Base-by-base conservation (phyloP, 768 basidiomycete genomes). In the Mrakia frigida region DNA sequence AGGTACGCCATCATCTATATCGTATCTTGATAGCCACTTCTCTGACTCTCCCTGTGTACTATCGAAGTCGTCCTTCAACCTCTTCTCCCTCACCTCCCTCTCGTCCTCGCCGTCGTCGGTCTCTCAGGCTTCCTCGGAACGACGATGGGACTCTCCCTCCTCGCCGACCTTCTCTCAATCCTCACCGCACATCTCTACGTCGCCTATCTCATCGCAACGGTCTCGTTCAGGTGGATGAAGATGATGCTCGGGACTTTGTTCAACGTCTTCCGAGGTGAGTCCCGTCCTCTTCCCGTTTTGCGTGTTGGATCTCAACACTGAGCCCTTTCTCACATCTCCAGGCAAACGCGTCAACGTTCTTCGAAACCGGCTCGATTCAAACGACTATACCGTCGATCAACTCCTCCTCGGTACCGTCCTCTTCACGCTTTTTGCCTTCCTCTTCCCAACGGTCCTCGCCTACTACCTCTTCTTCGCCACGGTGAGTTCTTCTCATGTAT, bases 371-470 rank as follows among this genome's bases (percentile, higher is more conserved):
- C 90, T 89, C 5, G 97, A 98, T 81, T 88, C 90, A 0, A 94
- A 92, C 88, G 88, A 90, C 74, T 98, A 97, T 80, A 92, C 94
- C 73, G 86, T 94, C 37, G 96, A 98, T 82, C 94, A 98, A 81
- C 87, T 98, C 2, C 86, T 98, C n/a, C 90, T 98, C 50, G 96
- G 96, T 6, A 95, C 97, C 0, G 70, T 84, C 39, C 79, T 84
- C 1, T 84, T 84, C 79, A 84, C 84, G 2, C 81, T 83, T 35
- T 82, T 83, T 16, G 78, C 81, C 4, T 84, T 84, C 75, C 79
- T 84, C 28, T 79, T 83, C 41, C 84, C 96, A 2, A 98, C 96
- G 0, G 88, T 95, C 5, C 80, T 92, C 43, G 91, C 90, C 0
- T 99, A 97, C 82, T 93, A 97, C 79, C 84, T 88, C 0, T 84